phyloP scores from a whole-genome alignment of 2,329 filamentous ascomycete genomes.

The Aspergillus sp. region DNA sequence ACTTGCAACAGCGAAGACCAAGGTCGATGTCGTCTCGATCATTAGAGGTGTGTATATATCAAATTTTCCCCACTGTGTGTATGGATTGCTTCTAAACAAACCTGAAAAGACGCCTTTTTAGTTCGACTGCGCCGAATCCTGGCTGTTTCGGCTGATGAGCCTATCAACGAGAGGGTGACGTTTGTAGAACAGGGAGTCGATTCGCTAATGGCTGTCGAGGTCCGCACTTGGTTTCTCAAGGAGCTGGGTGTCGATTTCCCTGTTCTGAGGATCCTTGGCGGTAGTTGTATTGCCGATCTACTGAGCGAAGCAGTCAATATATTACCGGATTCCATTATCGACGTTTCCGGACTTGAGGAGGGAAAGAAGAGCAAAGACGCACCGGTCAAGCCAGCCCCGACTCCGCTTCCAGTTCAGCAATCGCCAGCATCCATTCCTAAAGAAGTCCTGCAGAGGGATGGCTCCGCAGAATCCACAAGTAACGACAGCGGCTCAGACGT shows the following conservation, averaged over 20 bases:
- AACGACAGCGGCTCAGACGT: background rate
- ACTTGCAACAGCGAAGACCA: background rate
- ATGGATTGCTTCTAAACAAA: background rate
- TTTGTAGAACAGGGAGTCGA: conserved; percentile 30
- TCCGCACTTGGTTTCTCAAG: conserved; percentile 43
- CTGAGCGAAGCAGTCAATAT: background rate
- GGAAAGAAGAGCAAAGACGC: background rate
- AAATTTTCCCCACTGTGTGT: background rate
- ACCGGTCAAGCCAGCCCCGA: background rate
- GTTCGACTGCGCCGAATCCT: background rate
- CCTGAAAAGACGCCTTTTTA: background rate
- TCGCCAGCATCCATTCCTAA: background rate
- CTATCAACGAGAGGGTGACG: background rate
- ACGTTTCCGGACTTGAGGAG: background rate
- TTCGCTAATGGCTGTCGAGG: conserved; percentile 33
- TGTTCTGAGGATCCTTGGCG: conserved; percentile 41
- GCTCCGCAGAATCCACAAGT: background rate
- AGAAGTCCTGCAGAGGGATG: background rate
- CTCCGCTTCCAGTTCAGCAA: background rate
- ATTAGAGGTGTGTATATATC: conserved; percentile 11
- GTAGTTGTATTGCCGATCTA: conserved; percentile 11
- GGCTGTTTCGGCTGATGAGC: background rate
- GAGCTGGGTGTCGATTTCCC: conserved; percentile 39
- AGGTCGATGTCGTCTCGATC: background rate
- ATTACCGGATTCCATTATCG: background rate